Conservation (phyloP, 2,329 filamentous ascomycete species). For the Epichloe sp. region DNA sequence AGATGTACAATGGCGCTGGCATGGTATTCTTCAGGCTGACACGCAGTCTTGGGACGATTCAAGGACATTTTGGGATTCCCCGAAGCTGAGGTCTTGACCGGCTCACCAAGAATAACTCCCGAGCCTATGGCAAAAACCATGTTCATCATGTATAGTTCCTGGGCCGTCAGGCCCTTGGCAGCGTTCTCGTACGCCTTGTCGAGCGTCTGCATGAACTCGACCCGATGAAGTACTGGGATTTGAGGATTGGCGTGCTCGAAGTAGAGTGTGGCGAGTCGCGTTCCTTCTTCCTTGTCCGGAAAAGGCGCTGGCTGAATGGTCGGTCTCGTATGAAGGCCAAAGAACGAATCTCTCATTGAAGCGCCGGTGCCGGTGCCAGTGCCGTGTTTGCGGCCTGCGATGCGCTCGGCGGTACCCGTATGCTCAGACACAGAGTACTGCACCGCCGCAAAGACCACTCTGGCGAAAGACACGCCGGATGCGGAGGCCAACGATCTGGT, state of each 20-base stretch:
- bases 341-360: constrained; percentile 91
- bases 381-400: constrained; percentile 17
- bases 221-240: constrained; percentile 80
- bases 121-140: constrained; percentile 95
- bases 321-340: constrained; percentile 84
- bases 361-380: constrained; percentile 46
- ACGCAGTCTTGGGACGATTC: constrained; percentile 27
- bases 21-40: constrained; percentile 90
- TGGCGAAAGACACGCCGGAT: constrained; percentile 85
- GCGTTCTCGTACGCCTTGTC: constrained; percentile 65
- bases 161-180: constrained; percentile 52
- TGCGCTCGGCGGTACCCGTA: constrained; percentile 31
- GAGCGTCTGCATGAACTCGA: constrained; percentile 81
- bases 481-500: constrained; percentile 72
- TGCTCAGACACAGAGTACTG: constrained; percentile 54
- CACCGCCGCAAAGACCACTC: constrained; percentile 87
- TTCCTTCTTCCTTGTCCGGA: constrained; percentile 61
- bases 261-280: constrained; percentile 66
- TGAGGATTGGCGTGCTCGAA: constrained; percentile 96
- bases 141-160: constrained; percentile 87
- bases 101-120: constrained; percentile 72
- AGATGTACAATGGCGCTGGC: constrained; percentile 87
- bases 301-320: constrained; percentile 78
- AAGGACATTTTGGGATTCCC: constrained; percentile 16
- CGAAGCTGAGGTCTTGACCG: constrained; percentile 33